Base-by-base conservation (phyloP, 1,139 yeast genomes). In the Pichia sp. region DNA sequence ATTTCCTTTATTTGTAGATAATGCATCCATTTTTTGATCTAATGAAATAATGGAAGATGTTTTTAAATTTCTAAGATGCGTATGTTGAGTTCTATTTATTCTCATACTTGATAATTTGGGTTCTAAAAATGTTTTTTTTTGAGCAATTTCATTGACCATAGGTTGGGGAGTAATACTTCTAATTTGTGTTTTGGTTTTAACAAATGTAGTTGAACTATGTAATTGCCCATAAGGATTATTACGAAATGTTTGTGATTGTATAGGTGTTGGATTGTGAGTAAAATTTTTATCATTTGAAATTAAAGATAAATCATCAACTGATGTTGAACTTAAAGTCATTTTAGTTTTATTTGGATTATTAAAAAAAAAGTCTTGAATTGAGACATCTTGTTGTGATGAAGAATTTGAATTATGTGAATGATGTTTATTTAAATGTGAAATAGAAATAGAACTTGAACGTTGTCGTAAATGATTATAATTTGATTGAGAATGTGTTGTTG, bases 101-200 rank as follows among this genome's bases (percentile, higher is more conserved):
- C 66, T 70, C 53, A 74, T 56, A 1, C 74, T 48, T 3, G 60
- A 54, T 13, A 53, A 43, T 11, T 54, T 45, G 5, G 57, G 53
- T 31, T 55, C 59, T 10, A 48, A 24, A 6, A 36, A 16, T 15
- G 23, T 21, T 7, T 35, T 31, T 28, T 45, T 50, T 15, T 39
- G 35, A 25, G 58, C 57, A 47, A 65, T 64, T 18, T 72, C 77
- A 8, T 70, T 60, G 16, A 73, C 71, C 32, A 70, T 64, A 15
- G 69, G 29, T 31, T 38, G 43, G 10, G 49, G 44, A 4, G 43
- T 32, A 15, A 40, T 35, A 6, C 35, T 35, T 23, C 41, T 38
- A 9, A 48, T 37, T 18, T 49, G 35, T 3, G 58, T 45, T 35
- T 64, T 64, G 6, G 80, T 79, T 50, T 72, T 77, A 37, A 74